Conservation (phyloP, 2,329 filamentous ascomycete species). For the Fusarium pseudocircinatum region DNA sequence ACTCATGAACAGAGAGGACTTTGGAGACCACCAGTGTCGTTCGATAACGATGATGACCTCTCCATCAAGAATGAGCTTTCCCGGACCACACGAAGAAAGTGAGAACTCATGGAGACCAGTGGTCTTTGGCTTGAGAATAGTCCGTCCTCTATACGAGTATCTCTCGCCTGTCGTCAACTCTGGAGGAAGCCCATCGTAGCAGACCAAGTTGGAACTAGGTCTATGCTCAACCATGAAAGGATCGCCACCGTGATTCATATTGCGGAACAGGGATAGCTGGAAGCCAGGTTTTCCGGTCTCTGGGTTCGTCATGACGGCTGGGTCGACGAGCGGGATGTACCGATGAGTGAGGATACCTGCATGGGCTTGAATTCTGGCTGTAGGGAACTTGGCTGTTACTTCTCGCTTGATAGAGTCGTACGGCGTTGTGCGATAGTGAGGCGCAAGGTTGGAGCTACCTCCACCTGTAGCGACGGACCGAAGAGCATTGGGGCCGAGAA, state of each 20-base stretch:
- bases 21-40: constrained; percentile 30
- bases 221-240: constrained; percentile 26
- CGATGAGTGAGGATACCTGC: constrained; percentile 24
- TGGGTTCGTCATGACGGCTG: constrained; percentile 18
- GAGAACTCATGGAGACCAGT: constrained; percentile 20
- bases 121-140: constrained; percentile 16
- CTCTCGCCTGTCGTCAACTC: constrained; percentile 27
- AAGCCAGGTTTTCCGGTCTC: constrained; percentile 15
- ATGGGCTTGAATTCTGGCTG: not conserved
- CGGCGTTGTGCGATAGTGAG: constrained; percentile 23
- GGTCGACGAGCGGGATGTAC: constrained; percentile 12
- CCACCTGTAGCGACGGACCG: constrained; percentile 16
- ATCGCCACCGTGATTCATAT: constrained; percentile 15
- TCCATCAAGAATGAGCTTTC: constrained; percentile 17
- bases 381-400: not conserved
- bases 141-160: constrained; percentile 21
- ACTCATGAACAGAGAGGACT: constrained; percentile 28
- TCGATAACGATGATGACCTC: constrained; percentile 22
- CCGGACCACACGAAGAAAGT: constrained; percentile 14
- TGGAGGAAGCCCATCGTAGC: constrained; percentile 23
- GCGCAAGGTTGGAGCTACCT: constrained; percentile 22
- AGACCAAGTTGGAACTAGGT: constrained; percentile 27
- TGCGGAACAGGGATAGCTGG: constrained; percentile 8
- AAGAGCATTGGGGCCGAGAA: constrained; percentile 22
- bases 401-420: constrained; percentile 10